phyloP scores from a whole-genome alignment of 176 grass and related monocot species.

The Cymbopogon citratus region DNA sequence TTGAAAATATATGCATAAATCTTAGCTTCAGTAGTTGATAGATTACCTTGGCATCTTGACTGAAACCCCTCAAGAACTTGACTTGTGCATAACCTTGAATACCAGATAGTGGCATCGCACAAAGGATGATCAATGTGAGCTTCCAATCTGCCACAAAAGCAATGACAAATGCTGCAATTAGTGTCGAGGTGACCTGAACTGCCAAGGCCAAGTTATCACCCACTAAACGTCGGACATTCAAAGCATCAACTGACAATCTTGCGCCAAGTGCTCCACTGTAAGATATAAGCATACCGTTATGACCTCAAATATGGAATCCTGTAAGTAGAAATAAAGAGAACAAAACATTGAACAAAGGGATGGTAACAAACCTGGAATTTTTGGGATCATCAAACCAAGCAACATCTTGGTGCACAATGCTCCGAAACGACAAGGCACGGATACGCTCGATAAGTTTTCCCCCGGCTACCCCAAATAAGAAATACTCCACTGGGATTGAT shows the following conservation, averaged over 20 bases:
- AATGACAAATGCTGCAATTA: conserved; percentile 59
- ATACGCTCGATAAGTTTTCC: conserved; percentile 66
- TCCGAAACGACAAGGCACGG: conserved; percentile 59
- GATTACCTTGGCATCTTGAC: conserved; percentile 78
- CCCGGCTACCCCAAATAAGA: conserved; percentile 72
- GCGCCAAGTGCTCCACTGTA: conserved; percentile 68
- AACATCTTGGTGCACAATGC: conserved; percentile 73
- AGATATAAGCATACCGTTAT: conserved; percentile 14
- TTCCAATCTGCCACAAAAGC: conserved; percentile 71
- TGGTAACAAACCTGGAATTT: conserved; percentile 61
- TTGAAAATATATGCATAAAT: not conserved
- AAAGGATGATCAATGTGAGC: conserved; percentile 58
- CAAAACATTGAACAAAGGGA: not conserved
- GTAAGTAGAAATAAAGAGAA: not conserved
- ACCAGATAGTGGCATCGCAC: conserved; percentile 61
- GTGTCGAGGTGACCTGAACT: conserved; percentile 37
- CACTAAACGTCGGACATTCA: conserved; percentile 69
- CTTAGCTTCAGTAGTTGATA: not conserved
- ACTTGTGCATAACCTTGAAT: conserved; percentile 76
- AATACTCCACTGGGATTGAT: conserved; percentile 55
- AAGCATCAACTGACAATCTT: conserved; percentile 75
- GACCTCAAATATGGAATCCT: not conserved
- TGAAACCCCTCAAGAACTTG: conserved; percentile 78
- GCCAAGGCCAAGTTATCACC: conserved; percentile 76
- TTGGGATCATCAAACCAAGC: conserved; percentile 83